Base-by-base conservation (phyloP, 208 protist species). In the Naegleria gruberi region DNA sequence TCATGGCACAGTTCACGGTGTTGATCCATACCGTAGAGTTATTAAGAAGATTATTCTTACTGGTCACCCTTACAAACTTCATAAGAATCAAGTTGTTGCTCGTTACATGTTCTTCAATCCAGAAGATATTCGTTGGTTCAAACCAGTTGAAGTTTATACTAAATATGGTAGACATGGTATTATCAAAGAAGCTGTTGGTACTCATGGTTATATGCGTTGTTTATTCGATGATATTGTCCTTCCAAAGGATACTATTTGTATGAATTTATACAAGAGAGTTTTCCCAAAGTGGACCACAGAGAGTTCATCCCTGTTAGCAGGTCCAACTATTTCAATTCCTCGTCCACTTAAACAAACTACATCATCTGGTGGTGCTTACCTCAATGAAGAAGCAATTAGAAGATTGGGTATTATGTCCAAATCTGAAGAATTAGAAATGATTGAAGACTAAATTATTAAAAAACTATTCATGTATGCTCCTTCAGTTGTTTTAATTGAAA, bases 221-320 rank as follows among this genome's bases (percentile, higher is more conserved):
- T 90, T 94, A 12, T 97, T 99, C 86, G 98, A 98, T 90, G 96
- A 96, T 90, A 95, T 96, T 74, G 91, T 99, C 42, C 94, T 95
- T 94, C 95, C 96, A 92, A 94, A 98, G 90, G 98, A 99, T 94
- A 96, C 98, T 46, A 94, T 99, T 44, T 99, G 97, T 92, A 98
- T 99, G 97, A 97, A 95, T 91, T 93, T 99, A 23, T 99, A 98
- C 94, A 99, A 99, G 93, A 95, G 98, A 57, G 96, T 98, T 19
- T 99, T 96, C 91, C 98, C 98, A 37, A 95, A 94, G 90, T 96
- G 94, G 92, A 92, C 73, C 40, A 93, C 89, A 84, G 90, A 81
- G 89, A 89, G 40, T 82, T 94, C 47, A 34, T 92, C 91, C 0
- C 23, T 90, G 6, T 87, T 91, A 65, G 87, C 90, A 65, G 46